phyloP scores from a whole-genome alignment of 1,139 yeast genomes.

The Lodderomyces beijingensis region DNA sequence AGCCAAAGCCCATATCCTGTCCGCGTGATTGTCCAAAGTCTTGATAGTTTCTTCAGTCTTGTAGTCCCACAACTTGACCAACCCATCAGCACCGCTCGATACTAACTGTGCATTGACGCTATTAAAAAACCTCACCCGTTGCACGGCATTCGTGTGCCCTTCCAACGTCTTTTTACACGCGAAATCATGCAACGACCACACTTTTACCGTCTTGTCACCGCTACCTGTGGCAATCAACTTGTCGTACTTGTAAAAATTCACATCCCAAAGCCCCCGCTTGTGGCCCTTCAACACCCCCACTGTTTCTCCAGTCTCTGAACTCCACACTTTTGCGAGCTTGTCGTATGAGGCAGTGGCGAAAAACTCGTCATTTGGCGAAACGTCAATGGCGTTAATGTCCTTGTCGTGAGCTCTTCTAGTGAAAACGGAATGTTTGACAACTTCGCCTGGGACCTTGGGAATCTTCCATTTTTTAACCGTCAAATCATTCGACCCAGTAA shows the following conservation, averaged over 20 bases:
- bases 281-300: slow-evolving; percentile 85
- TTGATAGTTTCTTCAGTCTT: slow-evolving; percentile 71
- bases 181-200: slow-evolving; percentile 82
- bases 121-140: slow-evolving; percentile 69
- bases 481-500: slow-evolving; percentile 86
- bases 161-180: slow-evolving; percentile 79
- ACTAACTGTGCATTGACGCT: slow-evolving; percentile 59
- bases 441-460: slow-evolving; percentile 33
- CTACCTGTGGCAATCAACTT: slow-evolving; percentile 73
- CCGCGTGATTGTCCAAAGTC: slow-evolving; percentile 87
- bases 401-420: slow-evolving; percentile 97
- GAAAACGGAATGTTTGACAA: slow-evolving; percentile 59
- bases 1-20: slow-evolving; percentile 89
- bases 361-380: slow-evolving; percentile 81
- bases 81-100: slow-evolving; percentile 92
- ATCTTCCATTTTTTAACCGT: slow-evolving; percentile 88
- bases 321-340: slow-evolving; percentile 88
- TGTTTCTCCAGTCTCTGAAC: slow-evolving; percentile 73
- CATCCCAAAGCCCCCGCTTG: slow-evolving; percentile 92
- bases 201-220: slow-evolving; percentile 85
- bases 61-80: slow-evolving; percentile 85
- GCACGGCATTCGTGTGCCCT: slow-evolving; percentile 92
- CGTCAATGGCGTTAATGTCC: slow-evolving; percentile 84
- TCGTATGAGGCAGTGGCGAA: slow-evolving; percentile 97
- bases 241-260: slow-evolving; percentile 75